Percentiles rank a stretch among this genome's conserved stretches.
These are phyloP conservation scores for Gossypium ekmanianum DNA, from an alignment of 345 rosid genomes.

Conservation along the genomic window DNA sequence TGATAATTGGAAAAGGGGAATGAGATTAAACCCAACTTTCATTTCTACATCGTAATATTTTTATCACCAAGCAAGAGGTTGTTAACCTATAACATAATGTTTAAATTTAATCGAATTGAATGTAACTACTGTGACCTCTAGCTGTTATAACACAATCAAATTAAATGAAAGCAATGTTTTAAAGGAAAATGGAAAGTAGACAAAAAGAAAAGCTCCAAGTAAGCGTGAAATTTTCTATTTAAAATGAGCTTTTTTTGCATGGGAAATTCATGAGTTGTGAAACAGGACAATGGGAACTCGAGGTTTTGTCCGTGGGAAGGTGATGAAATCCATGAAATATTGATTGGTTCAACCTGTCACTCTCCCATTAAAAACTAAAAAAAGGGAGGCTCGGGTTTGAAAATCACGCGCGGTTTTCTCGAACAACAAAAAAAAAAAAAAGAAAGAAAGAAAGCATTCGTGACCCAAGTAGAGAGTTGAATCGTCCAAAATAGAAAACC, in stretches of 20 bases:
- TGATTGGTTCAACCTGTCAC: constrained; percentile 11
- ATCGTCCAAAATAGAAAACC: background rate
- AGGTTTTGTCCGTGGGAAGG: constrained; percentile 7
- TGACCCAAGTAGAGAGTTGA: constrained; percentile 1
- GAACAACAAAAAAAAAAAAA: background rate
- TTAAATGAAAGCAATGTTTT: background rate
- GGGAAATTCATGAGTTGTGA: constrained; percentile 4
- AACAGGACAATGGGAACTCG: background rate
- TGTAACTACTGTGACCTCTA: background rate
- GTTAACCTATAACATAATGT: no score
- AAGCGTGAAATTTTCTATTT: background rate
- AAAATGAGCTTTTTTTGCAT: constrained; percentile 8
- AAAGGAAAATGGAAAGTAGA: background rate
- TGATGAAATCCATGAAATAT: constrained; percentile 16
- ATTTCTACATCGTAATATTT: no score
- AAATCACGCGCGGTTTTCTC: constrained; percentile 3
- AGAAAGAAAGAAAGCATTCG: background rate
- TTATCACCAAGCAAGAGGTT: no score
- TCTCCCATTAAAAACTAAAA: background rate
- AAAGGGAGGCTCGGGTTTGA: background rate
- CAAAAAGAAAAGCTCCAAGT: background rate
- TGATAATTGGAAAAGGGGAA: no score
- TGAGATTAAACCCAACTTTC: no score
- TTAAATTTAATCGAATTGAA: no score
- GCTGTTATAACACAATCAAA: background rate